phyloP scores from a whole-genome alignment of 2,329 filamentous ascomycete species.

The Colletotrichum gloeosporioides region DNA sequence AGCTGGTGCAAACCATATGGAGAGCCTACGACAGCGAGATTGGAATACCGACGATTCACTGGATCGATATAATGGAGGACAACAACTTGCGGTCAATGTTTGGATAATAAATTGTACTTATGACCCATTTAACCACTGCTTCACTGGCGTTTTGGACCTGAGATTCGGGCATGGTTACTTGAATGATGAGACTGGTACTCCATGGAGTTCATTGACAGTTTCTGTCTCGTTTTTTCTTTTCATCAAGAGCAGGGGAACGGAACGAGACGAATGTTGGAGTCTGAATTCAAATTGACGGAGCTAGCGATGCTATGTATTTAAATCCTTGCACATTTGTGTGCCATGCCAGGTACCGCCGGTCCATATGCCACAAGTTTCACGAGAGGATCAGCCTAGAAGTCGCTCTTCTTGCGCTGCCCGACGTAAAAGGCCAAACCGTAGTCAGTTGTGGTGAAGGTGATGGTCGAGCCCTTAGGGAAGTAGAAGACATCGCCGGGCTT shows the following conservation, averaged over 20 bases:
- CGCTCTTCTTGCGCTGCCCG: constrained; percentile 43
- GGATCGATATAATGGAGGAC: constrained; percentile 48
- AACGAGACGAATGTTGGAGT: not conserved
- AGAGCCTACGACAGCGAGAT: constrained; percentile 43
- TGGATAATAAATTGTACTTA: constrained; percentile 25
- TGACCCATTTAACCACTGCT: not conserved
- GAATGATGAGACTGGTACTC: accelerated
- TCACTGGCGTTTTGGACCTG: not conserved
- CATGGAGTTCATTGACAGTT: not conserved
- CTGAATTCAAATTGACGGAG: too few relatives aligned
- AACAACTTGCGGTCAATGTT: constrained; percentile 37
- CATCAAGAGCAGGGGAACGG: accelerated
- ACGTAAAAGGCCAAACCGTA: constrained; percentile 67
- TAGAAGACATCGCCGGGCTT: constrained; percentile 70
- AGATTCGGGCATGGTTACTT: not conserved
- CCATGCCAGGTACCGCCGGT: not conserved
- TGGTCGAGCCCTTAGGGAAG: constrained; percentile 69
- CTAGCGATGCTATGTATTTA: not conserved
- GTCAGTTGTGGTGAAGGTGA: constrained; percentile 68
- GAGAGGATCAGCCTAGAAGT: constrained; percentile 23
- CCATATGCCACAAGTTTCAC: accelerated
- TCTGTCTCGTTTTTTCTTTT: not conserved
- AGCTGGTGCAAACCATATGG: constrained; percentile 47
- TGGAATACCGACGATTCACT: constrained; percentile 39
- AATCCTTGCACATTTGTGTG: not conserved